phyloP scores from a whole-genome alignment of 2,329 filamentous ascomycete species.

The Colletotrichum liriopes region DNA sequence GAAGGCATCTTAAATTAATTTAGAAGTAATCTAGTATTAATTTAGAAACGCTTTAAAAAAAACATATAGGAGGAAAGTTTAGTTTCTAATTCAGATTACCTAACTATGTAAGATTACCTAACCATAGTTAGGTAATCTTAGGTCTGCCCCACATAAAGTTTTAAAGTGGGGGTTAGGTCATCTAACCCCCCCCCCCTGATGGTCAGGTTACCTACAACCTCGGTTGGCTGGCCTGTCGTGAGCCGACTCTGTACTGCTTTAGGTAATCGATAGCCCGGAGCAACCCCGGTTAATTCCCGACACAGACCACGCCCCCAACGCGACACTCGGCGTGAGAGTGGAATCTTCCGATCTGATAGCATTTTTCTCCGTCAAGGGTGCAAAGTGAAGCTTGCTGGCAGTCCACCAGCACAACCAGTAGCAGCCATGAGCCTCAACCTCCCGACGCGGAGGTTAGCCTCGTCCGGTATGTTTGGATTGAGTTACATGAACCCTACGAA shows the following conservation, averaged over 20 bases:
- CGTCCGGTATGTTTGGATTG: conserved; percentile 38
- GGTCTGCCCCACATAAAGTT: no score
- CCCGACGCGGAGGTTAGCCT: conserved; percentile 44
- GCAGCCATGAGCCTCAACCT: conserved; percentile 45
- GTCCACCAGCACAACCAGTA: conserved; percentile 12
- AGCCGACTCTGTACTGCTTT: background rate
- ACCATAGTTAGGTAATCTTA: no score
- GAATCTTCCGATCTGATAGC: conserved; percentile 15
- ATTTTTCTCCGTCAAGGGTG: conserved; percentile 36
- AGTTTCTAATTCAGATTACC: no score
- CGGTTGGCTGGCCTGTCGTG: conserved; percentile 11
- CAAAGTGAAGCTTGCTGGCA: conserved; percentile 23
- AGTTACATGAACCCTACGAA: background rate
- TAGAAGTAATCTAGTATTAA: no score
- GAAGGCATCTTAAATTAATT: no score
- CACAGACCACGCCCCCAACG: background rate
- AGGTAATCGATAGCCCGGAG: conserved; percentile 10
- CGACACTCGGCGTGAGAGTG: conserved; percentile 3
- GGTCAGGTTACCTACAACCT: no score
- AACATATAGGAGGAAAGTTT: no score
- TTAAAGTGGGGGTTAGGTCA: no score
- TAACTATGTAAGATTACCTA: no score
- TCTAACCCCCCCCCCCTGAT: no score
- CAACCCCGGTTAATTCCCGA: conserved; percentile 16
- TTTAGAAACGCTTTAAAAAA: no score